Evolutionary conservation across 305 asterid species (phyloP), one percentile per base, ranked within the genome.

Genomic region (Fraxinus platypoda): DNA sequence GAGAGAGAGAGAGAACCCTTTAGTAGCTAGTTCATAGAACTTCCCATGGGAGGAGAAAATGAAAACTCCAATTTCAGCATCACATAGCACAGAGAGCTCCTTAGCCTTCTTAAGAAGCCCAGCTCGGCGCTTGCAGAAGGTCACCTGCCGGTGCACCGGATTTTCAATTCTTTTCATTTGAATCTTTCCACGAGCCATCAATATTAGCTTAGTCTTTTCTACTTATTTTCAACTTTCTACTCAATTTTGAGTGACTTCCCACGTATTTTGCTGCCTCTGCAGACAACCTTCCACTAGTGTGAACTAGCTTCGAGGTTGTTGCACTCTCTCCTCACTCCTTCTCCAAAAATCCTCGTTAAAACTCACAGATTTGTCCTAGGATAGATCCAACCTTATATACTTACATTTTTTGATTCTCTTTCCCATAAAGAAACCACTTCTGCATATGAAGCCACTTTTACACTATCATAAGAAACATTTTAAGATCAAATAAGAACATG

Each of bases 201-300:
- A 9, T 37, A 37, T 7, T 8, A 37, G 43, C 43, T 37, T 37
- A 8, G 8, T 15, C 1, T 19, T 23, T 26, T 8, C 73, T 64
- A 23, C 33, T 8, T 37, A 37, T 37, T 37, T 37, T 64, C 17
- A 64, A 37, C 43, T 37, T 37, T 8, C 43, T 37, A 37, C 43
- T 37, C 9, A 37, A 64, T 0, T 64, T 64, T 62, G 28, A 59
- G 70, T n/a, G 6, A 21, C 70, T 62, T 64, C 26, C 33, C 25
- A 26, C 31, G 15, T 72, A 31, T 49, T 8, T 13, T 78, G 73
- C 15, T 23, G 72, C 34, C 38, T 54, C 74, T 73, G 91, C 94
- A 90, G 90, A 87, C 98, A 93, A 93, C 95, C 93, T 94, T 91
- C 97, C 97, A 94, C 98, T 94, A 93, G 98, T 94, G 92, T 93